Base-by-base conservation (phyloP, 2,329 filamentous ascomycete species). In the Shiraia bambusicola region DNA sequence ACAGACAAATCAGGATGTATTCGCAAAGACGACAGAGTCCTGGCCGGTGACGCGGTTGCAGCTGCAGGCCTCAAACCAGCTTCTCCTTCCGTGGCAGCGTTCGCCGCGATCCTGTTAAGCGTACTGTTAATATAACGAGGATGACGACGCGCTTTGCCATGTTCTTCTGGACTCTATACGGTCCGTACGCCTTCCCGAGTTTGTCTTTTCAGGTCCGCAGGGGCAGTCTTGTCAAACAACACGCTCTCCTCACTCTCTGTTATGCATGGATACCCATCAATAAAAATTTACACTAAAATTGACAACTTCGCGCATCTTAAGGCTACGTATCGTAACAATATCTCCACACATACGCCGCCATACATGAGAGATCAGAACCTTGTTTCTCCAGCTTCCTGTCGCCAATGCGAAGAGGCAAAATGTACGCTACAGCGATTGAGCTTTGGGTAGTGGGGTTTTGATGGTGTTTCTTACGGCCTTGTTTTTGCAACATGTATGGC, bases 251-350 rank as follows among this genome's bases (percentile, higher is more conserved):
- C 40, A 45, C 43, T 49, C 47, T 46, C 36, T 44, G 39, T 60
- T 49, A 62, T 65, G 64, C 63, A 65, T 63, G 55, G 55, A 61
- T 62, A 63, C 56, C 54, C 47, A 62, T 52, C 54, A 49, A 52
- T 59, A 52, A 54, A 48, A 35, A 40, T 37, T 34, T 36, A 43
- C 48, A 47, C 45, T 50, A 44, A 45, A 22, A 34, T 45, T 31
- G 39, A 34, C 30, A 40, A 26, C 38, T 48, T 40, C 29, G 28
- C 39, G 31, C 37, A 28, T 40, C 41, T 37, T 19, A 38, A n/a
- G 43, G 17, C 17, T 37, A 32, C 25, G 40, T 33, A 17, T 27
- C 28, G n/a, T 32, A 43, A 38, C 46, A 30, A 38, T 48, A 30
- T 43, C 38, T 36, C 32, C 34, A 34, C 27, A 24, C 35, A 22